Evolutionary conservation across 1,284 basidiomycete species (phyloP), one percentile per base, ranked within the genome.

Genomic region (Veloboletus limbatus): DNA sequence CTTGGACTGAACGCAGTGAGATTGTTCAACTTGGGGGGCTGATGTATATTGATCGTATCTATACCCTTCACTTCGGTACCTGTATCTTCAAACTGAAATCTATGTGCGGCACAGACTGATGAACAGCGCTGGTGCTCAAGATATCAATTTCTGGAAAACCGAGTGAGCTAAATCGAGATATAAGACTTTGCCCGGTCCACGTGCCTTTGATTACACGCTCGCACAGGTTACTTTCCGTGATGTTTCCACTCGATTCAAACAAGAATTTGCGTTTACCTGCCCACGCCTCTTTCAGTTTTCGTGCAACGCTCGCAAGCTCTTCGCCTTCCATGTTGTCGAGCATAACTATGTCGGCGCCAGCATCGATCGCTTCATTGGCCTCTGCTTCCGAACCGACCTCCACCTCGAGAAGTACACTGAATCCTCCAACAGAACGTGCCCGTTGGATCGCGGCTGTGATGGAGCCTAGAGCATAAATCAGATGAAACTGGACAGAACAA

Each of bases 271-370:
- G 74, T 69, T 88, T 79, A 10, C 85, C 88, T 13, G 65, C 69
- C 88, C 88, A 92, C 57, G 79, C 85, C 56, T 84, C 77, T 67
- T 84, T 90, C 58, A 97, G 68, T 28, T 74, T 75, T 43, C 73
- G 75, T 6, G 92, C 88, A 6, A 87, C 82, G 25, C 67, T 71
- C 8, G 81, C 76, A 35, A 97, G 73, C 55, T 85, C 77, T 3
- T 75, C 70, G 5, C 92, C 92, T 56, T 89, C 85, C 39, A 97
- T 88, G 64, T 97, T 97, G 65, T 99, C 97, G 17, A 99, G 81
- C 96, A 99, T 99, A 63, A 99, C 77, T 40, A 99, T 87, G 69
- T 99, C 95, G 22, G 95, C 96, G 4, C 96, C 96, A 2, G 96
- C 95, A 30, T 86, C 82, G 61, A 99, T 94, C 10, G 96, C 96